Evolutionary conservation across 176 grass and related monocot species (phyloP).

Genomic region (Oryza longistaminata): DNA sequence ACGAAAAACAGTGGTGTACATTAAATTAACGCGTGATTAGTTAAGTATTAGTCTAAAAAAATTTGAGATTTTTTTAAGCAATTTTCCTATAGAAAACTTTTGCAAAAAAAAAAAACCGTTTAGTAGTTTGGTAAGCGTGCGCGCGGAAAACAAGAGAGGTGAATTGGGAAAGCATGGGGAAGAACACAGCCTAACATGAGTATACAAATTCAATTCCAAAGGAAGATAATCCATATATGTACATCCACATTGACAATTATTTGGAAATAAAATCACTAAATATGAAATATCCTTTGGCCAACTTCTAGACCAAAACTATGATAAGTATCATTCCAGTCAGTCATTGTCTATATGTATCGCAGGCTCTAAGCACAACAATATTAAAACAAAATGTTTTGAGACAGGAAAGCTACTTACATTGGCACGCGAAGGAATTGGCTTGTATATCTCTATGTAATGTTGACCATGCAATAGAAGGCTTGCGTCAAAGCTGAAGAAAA

Average conservation of each 20-base stretch:
- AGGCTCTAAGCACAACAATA: conserved; percentile 5
- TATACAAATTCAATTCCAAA: not conserved
- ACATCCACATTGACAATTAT: not conserved
- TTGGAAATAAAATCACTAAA: not conserved
- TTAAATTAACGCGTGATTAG: too few relatives aligned
- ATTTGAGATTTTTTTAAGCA: too few relatives aligned
- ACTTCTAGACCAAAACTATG: not conserved
- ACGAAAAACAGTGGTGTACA: too few relatives aligned
- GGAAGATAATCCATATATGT: not conserved
- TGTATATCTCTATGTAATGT: conserved; percentile 94
- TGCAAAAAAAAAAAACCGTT: too few relatives aligned
- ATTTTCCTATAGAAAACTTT: too few relatives aligned
- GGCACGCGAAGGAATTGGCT: conserved; percentile 61
- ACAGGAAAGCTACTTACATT: conserved; percentile 52
- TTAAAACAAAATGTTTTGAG: not conserved
- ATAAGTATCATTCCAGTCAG: not conserved
- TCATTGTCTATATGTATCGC: not conserved
- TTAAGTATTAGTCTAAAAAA: too few relatives aligned
- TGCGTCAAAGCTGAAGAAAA: conserved; percentile 64
- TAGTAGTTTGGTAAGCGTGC: too few relatives aligned
- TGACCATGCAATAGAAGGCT: conserved; percentile 88
- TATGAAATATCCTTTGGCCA: conserved; percentile 5
- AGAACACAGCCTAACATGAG: not conserved
- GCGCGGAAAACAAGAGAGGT: too few relatives aligned
- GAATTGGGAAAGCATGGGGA: too few relatives aligned